These are phyloP conservation scores for Lecanoromycetidae sp. DNA, from an alignment of 2,329 filamentous ascomycete genomes.

Conservation along the genomic window DNA sequence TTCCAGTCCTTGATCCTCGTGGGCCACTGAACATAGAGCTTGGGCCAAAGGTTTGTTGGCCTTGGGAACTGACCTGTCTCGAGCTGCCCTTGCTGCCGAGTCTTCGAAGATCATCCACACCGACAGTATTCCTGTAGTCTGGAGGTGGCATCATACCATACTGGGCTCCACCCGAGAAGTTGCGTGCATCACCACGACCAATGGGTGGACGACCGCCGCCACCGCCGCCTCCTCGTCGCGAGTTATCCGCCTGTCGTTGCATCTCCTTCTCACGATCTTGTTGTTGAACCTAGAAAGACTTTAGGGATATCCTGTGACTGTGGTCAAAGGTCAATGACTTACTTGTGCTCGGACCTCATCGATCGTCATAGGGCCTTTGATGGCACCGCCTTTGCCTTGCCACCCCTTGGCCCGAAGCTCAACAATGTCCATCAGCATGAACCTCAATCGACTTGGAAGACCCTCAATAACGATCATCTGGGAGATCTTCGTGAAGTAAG, in stretches of 20 bases:
- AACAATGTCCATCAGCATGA: constrained; percentile 92
- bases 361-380: constrained; percentile 91
- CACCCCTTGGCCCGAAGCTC: constrained; percentile 70
- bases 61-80: constrained; percentile 49
- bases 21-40: constrained; percentile 67
- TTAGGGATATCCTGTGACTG: constrained; percentile 12
- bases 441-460: constrained; percentile 75
- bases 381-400: constrained; percentile 71
- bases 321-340: constrained; percentile 24
- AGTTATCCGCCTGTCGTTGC: constrained; percentile 40
- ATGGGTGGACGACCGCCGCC: constrained; percentile 56
- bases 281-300: constrained; percentile 44
- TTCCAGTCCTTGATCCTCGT: constrained; percentile 56
- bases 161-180: constrained; percentile 53
- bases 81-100: constrained; percentile 55
- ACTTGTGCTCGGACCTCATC: constrained; percentile 77
- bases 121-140: constrained; percentile 69
- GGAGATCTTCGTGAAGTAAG: constrained; percentile 83
- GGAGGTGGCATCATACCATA: constrained; percentile 60
- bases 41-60: constrained; percentile 55
- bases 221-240: constrained; percentile 34
- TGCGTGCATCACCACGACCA: constrained; percentile 77
- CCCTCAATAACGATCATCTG: constrained; percentile 67
- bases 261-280: constrained; percentile 71
- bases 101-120: constrained; percentile 80